phyloP scores from a whole-genome alignment of 2,329 filamentous ascomycete genomes.

The Xenosphaeropsis pyriputrescens region DNA sequence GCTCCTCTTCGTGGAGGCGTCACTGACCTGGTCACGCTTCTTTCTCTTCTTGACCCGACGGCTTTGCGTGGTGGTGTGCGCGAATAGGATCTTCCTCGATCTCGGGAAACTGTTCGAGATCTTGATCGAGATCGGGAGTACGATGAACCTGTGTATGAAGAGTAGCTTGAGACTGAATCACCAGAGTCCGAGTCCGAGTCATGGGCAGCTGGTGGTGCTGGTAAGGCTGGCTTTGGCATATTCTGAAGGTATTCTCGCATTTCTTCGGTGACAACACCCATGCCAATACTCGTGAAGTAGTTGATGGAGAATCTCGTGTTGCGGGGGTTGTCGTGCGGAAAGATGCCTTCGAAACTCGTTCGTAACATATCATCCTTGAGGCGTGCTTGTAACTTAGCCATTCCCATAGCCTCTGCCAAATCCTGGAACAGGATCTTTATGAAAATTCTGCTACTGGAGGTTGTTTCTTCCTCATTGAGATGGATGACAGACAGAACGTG shows the following conservation, averaged over 20 bases:
- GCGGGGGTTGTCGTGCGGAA: conserved; percentile 76
- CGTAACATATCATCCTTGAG: conserved; percentile 68
- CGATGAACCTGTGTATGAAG: conserved; percentile 52
- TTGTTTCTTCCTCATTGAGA: conserved; percentile 93
- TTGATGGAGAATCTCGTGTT: conserved; percentile 97
- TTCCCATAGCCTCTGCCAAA: conserved; percentile 71
- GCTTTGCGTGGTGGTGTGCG: conserved; percentile 6
- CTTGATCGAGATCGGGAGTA: conserved; percentile 29
- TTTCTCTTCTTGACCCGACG: conserved; percentile 8
- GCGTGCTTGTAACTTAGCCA: conserved; percentile 62
- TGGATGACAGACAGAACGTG: conserved; percentile 75
- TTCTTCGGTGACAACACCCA: conserved; percentile 86
- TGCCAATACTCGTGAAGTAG: conserved; percentile 96
- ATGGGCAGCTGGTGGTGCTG: conserved; percentile 42
- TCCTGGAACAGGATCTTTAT: conserved; percentile 97
- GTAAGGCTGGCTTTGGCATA: conserved; percentile 70
- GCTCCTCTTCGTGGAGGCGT: conserved; percentile 9
- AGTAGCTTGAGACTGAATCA: conserved; percentile 60
- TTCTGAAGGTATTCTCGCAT: conserved; percentile 88
- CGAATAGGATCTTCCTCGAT: conserved; percentile 9
- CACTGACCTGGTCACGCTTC: conserved; percentile 12
- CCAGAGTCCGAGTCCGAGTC: conserved; percentile 53
- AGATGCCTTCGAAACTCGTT: conserved; percentile 69
- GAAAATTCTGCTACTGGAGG: conserved; percentile 91
- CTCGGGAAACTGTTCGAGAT: conserved; percentile 8